Base-by-base conservation (phyloP, 495 filamentous ascomycete species). In the Aspergillus egyptiacus region DNA sequence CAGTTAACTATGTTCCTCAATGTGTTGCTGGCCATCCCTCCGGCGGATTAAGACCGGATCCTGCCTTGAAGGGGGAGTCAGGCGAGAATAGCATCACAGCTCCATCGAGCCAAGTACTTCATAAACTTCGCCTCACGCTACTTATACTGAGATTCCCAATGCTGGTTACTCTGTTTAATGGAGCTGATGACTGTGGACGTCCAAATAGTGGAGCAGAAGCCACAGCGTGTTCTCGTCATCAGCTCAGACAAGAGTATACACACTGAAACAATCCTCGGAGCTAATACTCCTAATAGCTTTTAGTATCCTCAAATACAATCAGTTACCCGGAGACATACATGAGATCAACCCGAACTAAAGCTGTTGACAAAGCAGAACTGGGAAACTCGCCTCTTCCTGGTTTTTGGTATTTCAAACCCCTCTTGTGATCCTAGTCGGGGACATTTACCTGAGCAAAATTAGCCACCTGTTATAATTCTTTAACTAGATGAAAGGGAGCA, bases 321-420 rank as follows among this genome's bases (percentile, higher is more conserved):
- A 35, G 5, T 11, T 35, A 17, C 17, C 18, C 14, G n/a, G 18
- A 15, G 14, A 18, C 14, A 32, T 31, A 28, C 15, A 15, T 17
- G 20, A 34, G 15, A 23, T 13, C 18, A 35, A 35, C 42, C 49
- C 20, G 22, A 42, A 49, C 9, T 44, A 19, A 25, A 27, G 27
- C 33, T 46, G 11, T 13, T 50, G 13, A 41, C 46, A 50, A 46
- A 51, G 31, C n/a, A 56, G 43, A 36, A 30, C 14, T 54, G 22
- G 37, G 17, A 25, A 39, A 49, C 36, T 33, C 35, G 19, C 8
- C 30, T 49, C n/a, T 54, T 54, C 17, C 23, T 54, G 31, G 51
- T 54, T 15, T 54, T 54, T 30, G 51, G 50, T 11, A 49, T 54
- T 33, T 27, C 37, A 22, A 49, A 49, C 45, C 38, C 39, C 10